Conservation (phyloP, 495 filamentous ascomycete genomes). For the Aspergillus steynii region DNA sequence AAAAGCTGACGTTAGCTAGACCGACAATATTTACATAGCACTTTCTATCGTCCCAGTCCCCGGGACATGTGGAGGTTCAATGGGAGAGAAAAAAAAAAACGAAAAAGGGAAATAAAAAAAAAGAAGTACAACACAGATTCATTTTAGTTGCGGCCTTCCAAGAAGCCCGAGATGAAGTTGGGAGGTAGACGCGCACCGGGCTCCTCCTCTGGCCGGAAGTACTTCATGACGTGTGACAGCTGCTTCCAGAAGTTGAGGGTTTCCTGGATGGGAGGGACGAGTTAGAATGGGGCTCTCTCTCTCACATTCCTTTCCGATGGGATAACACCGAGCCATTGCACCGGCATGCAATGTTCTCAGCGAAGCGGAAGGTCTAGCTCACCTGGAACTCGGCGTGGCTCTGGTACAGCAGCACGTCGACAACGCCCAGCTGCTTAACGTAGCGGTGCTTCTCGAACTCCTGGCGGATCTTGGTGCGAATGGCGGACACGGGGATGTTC, state of each 20-base stretch:
- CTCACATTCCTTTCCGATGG: neutral
- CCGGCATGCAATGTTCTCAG: neutral
- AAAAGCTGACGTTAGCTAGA: slow-evolving; percentile 30
- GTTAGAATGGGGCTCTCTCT: neutral
- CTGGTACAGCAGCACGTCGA: slow-evolving; percentile 86
- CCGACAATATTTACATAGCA: slow-evolving; percentile 48
- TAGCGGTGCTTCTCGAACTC: slow-evolving; percentile 97
- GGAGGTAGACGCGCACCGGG: slow-evolving; percentile 72
- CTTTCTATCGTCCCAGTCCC: slow-evolving; percentile 30
- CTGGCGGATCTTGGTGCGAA: slow-evolving; percentile 93
- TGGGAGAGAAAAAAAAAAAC: slow-evolving; percentile 16
- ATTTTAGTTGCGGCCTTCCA: slow-evolving; percentile 64
- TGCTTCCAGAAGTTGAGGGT: slow-evolving; percentile 99
- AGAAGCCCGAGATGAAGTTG: slow-evolving; percentile 89
- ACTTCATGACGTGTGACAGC: slow-evolving; percentile 92
- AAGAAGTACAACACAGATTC: slow-evolving; percentile 14
- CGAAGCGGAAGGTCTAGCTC: slow-evolving; percentile 9
- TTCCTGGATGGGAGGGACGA: slow-evolving; percentile 57
- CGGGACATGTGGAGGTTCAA: slow-evolving; percentile 1
- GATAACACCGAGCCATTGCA: neutral
- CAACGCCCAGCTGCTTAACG: slow-evolving; percentile 80
- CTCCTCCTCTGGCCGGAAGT: slow-evolving; percentile 90
- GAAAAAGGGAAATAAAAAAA: slow-evolving; percentile 21
- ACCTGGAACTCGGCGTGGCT: slow-evolving; percentile 90
- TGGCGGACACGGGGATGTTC: slow-evolving; percentile 79